Base-by-base conservation (phyloP, 2,329 filamentous ascomycete genomes). In the Arthrobotrys pseudoclavata region DNA sequence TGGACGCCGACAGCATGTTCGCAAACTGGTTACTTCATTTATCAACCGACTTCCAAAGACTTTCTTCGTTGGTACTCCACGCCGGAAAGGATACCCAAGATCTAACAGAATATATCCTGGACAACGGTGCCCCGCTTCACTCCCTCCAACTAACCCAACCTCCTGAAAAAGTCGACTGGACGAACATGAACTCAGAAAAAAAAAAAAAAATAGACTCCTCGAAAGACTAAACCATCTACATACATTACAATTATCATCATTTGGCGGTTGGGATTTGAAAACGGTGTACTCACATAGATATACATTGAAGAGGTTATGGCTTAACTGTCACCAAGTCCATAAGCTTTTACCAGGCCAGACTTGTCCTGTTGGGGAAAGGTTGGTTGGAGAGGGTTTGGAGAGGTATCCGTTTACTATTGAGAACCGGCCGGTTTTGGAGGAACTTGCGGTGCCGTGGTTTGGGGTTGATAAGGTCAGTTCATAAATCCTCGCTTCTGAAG, bases 351-450 rank as follows among this genome's bases (percentile, higher is more conserved):
- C 10, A 5, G 22, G 18, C 0, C 20, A 53, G 20, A 18, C 22
- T 1, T 61, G 57, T 13, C 26, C 31, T 3, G 1, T 48, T 5
- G 34, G 29, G 37, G 22, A 24, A 15, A 20, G 10, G 4, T 29
- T 75, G 26, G 64, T 69, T 18, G 34, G 50, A 26, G 3, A 2
- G 0, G 13, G 48, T 1, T 18, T 18, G 1, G 61, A 45, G 2
- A 57, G 10, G 12, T 31, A 63, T 42, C 24, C 34, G 9, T 53
- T 75, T n/a, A 69, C 45, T 0, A 62, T 29, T 0, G 63, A 68
- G n/a, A 37, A 69, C 5, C 69, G 63, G 70, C 70, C 70, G 4
- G 2, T 40, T 12, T 26, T 75, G 13, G 63, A 75, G 31, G 70
- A 69, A 29, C 53, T 75, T 10, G 29, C 70, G 5, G 31, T 75